Evolutionary conservation across 192 early-diverging fungal genomes (phyloP).

Genomic region (Lobosporangium transversale): DNA sequence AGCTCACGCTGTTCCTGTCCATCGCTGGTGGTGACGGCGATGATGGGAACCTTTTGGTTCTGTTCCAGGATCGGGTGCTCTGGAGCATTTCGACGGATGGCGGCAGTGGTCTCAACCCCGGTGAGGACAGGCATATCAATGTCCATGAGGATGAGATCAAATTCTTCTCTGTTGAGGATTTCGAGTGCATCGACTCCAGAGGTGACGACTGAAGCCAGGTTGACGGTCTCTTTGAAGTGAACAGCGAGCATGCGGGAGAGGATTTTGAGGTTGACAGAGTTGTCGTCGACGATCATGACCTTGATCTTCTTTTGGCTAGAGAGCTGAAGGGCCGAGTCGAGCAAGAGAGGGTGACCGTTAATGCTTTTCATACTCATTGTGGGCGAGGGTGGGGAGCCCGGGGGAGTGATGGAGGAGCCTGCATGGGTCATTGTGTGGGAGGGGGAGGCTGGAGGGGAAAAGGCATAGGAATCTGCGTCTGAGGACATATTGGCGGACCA

Average conservation of each 20-base stretch:
- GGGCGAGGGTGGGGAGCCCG: constrained; percentile 43
- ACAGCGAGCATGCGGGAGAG: constrained; percentile 62
- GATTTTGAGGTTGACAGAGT: constrained; percentile 71
- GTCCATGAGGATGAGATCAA: constrained; percentile 72
- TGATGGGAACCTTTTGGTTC: constrained; percentile 67
- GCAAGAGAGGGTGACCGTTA: constrained; percentile 3
- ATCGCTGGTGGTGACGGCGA: constrained; percentile 74
- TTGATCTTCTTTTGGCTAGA: constrained; percentile 29
- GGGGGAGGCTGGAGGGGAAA: neutral
- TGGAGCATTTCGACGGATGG: constrained; percentile 55
- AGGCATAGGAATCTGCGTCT: neutral
- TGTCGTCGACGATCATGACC: constrained; percentile 73
- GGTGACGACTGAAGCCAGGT: constrained; percentile 47
- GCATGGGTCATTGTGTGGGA: constrained; percentile 8
- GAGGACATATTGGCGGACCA: too few species aligned
- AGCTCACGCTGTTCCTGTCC: constrained; percentile 51
- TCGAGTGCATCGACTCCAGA: constrained; percentile 63
- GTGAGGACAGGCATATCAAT: constrained; percentile 75
- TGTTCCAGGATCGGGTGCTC: constrained; percentile 49
- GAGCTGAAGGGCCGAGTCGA: constrained; percentile 15
- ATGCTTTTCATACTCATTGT: constrained; percentile 42
- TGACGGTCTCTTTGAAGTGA: constrained; percentile 53
- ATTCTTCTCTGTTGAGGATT: constrained; percentile 35
- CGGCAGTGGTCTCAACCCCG: constrained; percentile 65
- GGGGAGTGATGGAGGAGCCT: constrained; percentile 26